Evolutionary conservation across 495 filamentous ascomycete genomes (phyloP).

Genomic region (Hyaloscypha hepaticicola): DNA sequence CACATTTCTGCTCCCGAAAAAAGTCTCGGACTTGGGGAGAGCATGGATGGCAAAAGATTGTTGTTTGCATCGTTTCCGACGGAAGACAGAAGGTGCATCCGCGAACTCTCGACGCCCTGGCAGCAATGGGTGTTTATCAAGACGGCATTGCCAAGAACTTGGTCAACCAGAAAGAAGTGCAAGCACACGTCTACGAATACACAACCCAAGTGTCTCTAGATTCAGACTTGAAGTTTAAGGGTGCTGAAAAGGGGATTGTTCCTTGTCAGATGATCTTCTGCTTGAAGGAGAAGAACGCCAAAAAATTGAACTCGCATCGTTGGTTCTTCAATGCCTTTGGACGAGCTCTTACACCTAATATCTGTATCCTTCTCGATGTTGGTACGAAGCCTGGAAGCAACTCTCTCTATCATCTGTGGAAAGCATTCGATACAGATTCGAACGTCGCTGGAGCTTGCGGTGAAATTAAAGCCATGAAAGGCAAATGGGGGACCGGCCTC

Average conservation of each 20-base stretch:
- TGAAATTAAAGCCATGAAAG: slow-evolving; percentile 96
- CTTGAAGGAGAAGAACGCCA: slow-evolving; percentile 95
- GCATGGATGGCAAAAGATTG: slow-evolving; percentile 98
- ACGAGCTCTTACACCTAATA: slow-evolving; percentile 86
- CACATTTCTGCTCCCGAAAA: slow-evolving; percentile 88
- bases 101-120: slow-evolving; percentile 90
- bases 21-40: slow-evolving; percentile 97
- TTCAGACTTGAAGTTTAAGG: slow-evolving; percentile 95
- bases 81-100: slow-evolving; percentile 93
- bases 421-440: slow-evolving; percentile 96
- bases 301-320: slow-evolving; percentile 97
- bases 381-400: slow-evolving; percentile 85
- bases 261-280: slow-evolving; percentile 99
- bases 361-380: slow-evolving; percentile 95
- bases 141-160: slow-evolving; percentile 98
- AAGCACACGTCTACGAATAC: slow-evolving; percentile 97
- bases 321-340: slow-evolving; percentile 99
- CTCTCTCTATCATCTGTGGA: slow-evolving; percentile 97
- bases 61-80: slow-evolving; percentile 94
- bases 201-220: slow-evolving; percentile 97
- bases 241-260: slow-evolving; percentile 98
- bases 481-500: slow-evolving; percentile 75
- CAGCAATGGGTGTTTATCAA: slow-evolving; percentile 98
- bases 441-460: slow-evolving; percentile 95
- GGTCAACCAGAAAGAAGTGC: slow-evolving; percentile 83